These are phyloP conservation scores for Cordyceps cateniannulata DNA, from an alignment of 2,329 filamentous ascomycete genomes.

Conservation along the genomic window DNA sequence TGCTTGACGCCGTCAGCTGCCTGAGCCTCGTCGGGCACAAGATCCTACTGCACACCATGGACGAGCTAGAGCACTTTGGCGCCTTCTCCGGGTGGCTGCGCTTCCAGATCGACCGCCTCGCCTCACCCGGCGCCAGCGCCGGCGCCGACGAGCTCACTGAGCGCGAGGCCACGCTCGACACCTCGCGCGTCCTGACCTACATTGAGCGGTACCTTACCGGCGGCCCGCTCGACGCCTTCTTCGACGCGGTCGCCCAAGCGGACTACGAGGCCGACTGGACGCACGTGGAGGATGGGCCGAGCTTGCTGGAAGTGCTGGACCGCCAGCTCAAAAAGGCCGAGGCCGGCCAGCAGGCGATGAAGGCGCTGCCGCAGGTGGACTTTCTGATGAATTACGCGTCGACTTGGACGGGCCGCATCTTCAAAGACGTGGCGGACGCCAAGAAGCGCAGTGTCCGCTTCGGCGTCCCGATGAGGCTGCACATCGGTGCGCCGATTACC, in stretches of 20 bases:
- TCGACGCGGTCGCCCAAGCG: conserved; percentile 44
- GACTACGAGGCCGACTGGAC: conserved; percentile 43
- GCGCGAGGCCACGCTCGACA: conserved; percentile 70
- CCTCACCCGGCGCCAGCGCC: conserved; percentile 52
- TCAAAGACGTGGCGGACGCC: conserved; percentile 62
- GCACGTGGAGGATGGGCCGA: conserved; percentile 36
- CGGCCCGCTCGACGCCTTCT: conserved; percentile 59
- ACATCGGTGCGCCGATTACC: conserved; percentile 37
- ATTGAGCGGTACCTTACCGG: conserved; percentile 63
- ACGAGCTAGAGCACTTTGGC: conserved; percentile 71
- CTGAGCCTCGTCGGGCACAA: conserved; percentile 71
- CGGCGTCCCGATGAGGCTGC: conserved; percentile 45
- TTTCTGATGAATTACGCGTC: conserved; percentile 56
- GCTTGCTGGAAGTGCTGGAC: conserved; percentile 42
- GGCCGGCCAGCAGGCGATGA: conserved; percentile 38
- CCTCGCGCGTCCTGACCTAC: conserved; percentile 67
- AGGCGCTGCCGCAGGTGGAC: conserved; percentile 53
- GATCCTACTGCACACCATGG: conserved; percentile 62
- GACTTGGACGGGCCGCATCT: conserved; percentile 53
- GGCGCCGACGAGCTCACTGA: conserved; percentile 67
- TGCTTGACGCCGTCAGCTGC: conserved; percentile 66
- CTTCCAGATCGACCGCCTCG: conserved; percentile 72
- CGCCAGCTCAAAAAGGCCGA: conserved; percentile 43
- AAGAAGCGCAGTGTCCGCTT: conserved; percentile 64
- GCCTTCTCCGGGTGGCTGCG: conserved; percentile 80